A percentile compares a stretch with the other conserved stretches of the same genome.
Evolutionary conservation across 371 early-diverging fungal genomes (phyloP).

Genomic region (Blyttiomyces sp.): DNA sequence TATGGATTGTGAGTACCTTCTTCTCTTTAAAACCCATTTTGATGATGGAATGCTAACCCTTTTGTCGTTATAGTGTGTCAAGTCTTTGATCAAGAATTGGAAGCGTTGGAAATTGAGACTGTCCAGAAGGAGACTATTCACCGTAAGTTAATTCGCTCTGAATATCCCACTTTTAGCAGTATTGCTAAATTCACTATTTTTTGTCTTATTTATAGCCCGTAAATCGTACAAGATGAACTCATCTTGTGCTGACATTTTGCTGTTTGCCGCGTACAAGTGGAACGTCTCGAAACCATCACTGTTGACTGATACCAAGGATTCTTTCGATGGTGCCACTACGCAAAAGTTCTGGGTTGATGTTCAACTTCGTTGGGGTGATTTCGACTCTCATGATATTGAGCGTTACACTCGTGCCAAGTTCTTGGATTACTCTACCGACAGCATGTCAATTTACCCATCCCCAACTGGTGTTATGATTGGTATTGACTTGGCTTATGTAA

Average conservation of each 20-base stretch:
- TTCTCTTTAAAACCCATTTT: slow-evolving; percentile 1
- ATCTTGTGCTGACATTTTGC: slow-evolving; percentile 84
- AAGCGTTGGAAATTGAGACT: slow-evolving; percentile 96
- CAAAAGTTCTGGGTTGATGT: slow-evolving; percentile 97
- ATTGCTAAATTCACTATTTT: background rate
- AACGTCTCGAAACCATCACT: slow-evolving; percentile 92
- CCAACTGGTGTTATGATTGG: slow-evolving; percentile 96
- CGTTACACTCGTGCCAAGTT: slow-evolving; percentile 97
- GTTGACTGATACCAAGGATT: slow-evolving; percentile 84
- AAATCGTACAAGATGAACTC: slow-evolving; percentile 99
- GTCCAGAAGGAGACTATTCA: slow-evolving; percentile 99
- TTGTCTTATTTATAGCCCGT: slow-evolving; percentile 52
- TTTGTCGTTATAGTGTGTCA: slow-evolving; percentile 59
- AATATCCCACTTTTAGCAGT: background rate
- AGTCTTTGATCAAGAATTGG: slow-evolving; percentile 96
- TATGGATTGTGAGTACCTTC: slow-evolving; percentile 59
- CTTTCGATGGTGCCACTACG: slow-evolving; percentile 94
- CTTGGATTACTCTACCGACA: slow-evolving; percentile 91
- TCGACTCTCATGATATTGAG: slow-evolving; percentile 97
- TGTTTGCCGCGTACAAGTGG: slow-evolving; percentile 98
- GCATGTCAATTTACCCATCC: slow-evolving; percentile 55
- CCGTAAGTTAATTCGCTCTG: slow-evolving; percentile 32
- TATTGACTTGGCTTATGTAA: slow-evolving; percentile 95
- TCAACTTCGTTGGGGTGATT: slow-evolving; percentile 98
- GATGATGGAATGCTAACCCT: slow-evolving; percentile 20